Evolutionary conservation across 1,284 basidiomycete genomes (phyloP).

Genomic region (Tilletia caries): DNA sequence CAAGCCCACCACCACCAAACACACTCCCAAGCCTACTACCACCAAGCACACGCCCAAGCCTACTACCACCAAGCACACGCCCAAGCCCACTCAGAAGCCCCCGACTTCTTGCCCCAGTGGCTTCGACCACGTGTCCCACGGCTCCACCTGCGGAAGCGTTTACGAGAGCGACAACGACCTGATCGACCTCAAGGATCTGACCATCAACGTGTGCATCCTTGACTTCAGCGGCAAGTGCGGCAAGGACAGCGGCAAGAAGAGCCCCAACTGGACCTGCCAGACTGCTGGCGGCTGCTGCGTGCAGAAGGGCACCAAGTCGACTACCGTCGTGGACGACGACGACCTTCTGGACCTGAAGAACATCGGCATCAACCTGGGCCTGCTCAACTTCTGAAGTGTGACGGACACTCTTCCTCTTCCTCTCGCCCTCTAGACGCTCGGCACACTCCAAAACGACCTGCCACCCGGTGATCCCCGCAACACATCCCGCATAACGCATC

Average conservation of each 20-base stretch:
- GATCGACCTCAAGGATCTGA: neutral
- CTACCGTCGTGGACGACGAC: neutral
- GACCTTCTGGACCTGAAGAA: neutral
- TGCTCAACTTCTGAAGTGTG: neutral
- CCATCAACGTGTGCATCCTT: conserved; percentile 12
- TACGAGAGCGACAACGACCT: conserved; percentile 10
- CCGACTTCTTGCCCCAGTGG: conserved; percentile 10
- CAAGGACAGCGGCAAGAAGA: conserved; percentile 7
- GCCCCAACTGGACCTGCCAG: neutral
- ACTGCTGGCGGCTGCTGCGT: conserved; percentile 9
- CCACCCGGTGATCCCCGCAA: no score
- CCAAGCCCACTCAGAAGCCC: conserved; percentile 9
- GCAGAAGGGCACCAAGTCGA: neutral
- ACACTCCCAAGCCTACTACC: neutral
- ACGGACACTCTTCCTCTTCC: no score
- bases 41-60: no score
- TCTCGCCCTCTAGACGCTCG: no score
- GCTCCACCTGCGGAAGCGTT: neutral
- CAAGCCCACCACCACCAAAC: neutral
- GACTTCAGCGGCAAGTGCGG: conserved; percentile 10
- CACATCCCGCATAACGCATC: no score
- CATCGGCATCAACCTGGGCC: conserved; percentile 2
- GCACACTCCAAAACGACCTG: no score
- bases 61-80: conserved; percentile 2
- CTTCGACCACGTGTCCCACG: neutral